Evolutionary conservation across 345 rosid species (phyloP).

Genomic region (Rhodamnia argentea): DNA sequence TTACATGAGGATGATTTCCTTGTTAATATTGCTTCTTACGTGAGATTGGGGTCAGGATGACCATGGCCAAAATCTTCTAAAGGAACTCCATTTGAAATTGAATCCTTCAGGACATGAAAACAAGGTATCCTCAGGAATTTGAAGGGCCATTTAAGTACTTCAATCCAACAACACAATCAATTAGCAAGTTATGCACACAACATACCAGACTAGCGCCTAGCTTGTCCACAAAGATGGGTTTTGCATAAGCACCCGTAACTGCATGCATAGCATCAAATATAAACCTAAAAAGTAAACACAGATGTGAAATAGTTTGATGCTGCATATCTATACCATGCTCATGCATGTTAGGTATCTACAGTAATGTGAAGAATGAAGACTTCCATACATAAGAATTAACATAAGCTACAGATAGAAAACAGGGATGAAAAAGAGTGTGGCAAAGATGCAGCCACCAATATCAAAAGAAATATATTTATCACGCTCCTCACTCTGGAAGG

Average conservation of each 20-base stretch:
- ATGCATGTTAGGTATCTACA: not conserved
- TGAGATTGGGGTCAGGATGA: slow-evolving; percentile 96
- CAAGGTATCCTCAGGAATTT: slow-evolving; percentile 1
- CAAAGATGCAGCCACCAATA: not conserved
- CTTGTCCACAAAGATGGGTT: slow-evolving; percentile 83
- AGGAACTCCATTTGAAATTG: slow-evolving; percentile 79
- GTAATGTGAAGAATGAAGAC: not conserved
- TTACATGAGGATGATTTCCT: slow-evolving; percentile 2
- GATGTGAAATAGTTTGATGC: not conserved
- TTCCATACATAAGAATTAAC: not conserved
- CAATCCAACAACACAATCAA: not conserved
- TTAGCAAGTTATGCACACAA: not conserved
- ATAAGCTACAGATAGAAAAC: not conserved
- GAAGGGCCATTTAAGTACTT: not conserved
- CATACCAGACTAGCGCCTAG: slow-evolving; percentile 64
- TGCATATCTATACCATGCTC: not conserved
- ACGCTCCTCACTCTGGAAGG: not conserved
- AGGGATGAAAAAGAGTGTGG: not conserved
- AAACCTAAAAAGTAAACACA: slow-evolving; percentile 35
- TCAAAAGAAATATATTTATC: not conserved
- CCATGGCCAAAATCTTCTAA: slow-evolving; percentile 95
- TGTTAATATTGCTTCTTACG: slow-evolving; percentile 33
- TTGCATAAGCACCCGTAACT: slow-evolving; percentile 92
- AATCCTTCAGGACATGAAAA: slow-evolving; percentile 42
- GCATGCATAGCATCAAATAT: slow-evolving; percentile 97